phyloP scores from a whole-genome alignment of 2,329 filamentous ascomycete genomes.

The Uncinocarpus reesii region DNA sequence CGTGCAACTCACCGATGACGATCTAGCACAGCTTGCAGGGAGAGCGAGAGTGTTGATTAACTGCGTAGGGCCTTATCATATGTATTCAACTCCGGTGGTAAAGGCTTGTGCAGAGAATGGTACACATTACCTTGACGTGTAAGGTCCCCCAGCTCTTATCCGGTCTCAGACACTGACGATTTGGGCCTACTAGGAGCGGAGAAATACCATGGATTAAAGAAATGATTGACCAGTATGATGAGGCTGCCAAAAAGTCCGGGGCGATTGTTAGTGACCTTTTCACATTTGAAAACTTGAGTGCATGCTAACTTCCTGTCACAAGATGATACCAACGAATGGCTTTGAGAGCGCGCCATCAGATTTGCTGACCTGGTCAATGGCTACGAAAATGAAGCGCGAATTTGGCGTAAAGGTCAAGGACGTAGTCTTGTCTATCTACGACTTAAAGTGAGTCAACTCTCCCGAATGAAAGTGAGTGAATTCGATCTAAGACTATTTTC shows the following conservation, averaged over 20 bases:
- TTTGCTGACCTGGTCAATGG: conserved; percentile 43
- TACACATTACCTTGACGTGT: conserved; percentile 58
- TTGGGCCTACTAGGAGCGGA: conserved; percentile 40
- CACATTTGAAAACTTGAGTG: background rate
- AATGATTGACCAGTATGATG: conserved; percentile 53
- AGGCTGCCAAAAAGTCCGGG: conserved; percentile 47
- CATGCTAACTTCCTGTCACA: conserved; percentile 12
- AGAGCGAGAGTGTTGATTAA: conserved; percentile 52
- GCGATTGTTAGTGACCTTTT: conserved; percentile 43
- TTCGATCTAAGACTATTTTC: conserved; percentile 13
- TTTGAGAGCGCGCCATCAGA: conserved; percentile 54
- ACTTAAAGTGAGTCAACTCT: conserved; percentile 38
- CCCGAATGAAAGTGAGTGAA: conserved; percentile 3
- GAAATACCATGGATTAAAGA: conserved; percentile 55
- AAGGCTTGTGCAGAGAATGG: conserved; percentile 54
- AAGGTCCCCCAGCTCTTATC: too few species aligned
- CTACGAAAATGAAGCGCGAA: conserved; percentile 44
- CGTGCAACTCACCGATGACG: conserved; percentile 40
- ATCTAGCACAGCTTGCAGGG: conserved; percentile 43
- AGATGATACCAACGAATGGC: conserved; percentile 52
- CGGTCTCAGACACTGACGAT: too few species aligned
- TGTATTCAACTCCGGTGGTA: conserved; percentile 54
- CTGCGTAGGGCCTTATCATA: conserved; percentile 53
- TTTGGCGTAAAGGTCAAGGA: conserved; percentile 43
- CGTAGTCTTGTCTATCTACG: conserved; percentile 45